phyloP scores from a whole-genome alignment of 2,329 filamentous ascomycete species.

The Magnaporthiopsis poae region DNA sequence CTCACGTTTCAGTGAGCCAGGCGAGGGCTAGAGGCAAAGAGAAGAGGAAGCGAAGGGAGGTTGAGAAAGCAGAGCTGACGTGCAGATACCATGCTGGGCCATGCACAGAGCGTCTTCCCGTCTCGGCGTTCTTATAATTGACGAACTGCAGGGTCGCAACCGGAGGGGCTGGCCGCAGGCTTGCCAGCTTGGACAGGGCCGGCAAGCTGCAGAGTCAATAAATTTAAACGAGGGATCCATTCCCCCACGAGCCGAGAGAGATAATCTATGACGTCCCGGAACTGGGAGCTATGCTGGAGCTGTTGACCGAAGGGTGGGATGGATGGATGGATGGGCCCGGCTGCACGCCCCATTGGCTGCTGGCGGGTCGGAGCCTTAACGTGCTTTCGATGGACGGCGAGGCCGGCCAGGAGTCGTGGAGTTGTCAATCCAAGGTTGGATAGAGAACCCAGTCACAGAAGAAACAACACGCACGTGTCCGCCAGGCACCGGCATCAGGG shows the following conservation, averaged over 20 bases:
- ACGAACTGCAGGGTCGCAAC: not conserved
- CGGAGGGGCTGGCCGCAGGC: too few species aligned
- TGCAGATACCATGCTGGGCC: too few species aligned
- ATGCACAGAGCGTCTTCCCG: not conserved
- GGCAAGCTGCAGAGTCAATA: not conserved
- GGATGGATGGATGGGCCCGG: not conserved
- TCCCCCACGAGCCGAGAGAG: not conserved
- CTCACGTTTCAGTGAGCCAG: not conserved
- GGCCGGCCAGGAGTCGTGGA: not conserved
- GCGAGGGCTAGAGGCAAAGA: not conserved
- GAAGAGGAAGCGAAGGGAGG: not conserved
- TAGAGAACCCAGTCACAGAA: not conserved
- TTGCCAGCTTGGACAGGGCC: not conserved
- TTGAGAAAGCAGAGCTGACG: not conserved
- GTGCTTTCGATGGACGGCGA: not conserved
- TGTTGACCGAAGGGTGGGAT: not conserved
- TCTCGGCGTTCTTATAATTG: not conserved
- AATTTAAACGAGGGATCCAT: not conserved
- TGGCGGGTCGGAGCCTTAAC: not conserved
- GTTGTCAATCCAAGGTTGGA: not conserved
- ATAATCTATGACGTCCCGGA: not conserved
- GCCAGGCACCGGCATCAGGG: not conserved
- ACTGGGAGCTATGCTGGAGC: not conserved
- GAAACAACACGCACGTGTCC: not conserved
- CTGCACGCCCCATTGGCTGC: not conserved